Evolutionary conservation across 1,284 basidiomycete species (phyloP).

Genomic region (Pyrrhoderma noxium): DNA sequence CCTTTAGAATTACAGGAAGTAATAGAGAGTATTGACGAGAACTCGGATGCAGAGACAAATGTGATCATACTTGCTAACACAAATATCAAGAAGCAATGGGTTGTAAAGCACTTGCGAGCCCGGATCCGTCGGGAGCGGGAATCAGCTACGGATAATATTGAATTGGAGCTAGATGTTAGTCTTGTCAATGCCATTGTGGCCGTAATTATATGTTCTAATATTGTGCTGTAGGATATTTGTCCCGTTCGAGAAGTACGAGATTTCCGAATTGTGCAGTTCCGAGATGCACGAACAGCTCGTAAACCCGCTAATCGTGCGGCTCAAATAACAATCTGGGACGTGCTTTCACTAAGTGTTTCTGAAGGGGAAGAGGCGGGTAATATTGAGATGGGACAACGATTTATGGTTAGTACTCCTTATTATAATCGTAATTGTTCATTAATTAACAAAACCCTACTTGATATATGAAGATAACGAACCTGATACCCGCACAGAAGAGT

Average conservation of each 20-base stretch:
- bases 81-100: conserved; percentile 4
- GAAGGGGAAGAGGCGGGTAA: conserved; percentile 46
- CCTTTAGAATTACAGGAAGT: too few relatives aligned
- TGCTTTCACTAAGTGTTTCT: conserved; percentile 41
- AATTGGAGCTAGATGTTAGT: conserved; percentile 61
- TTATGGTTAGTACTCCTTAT: conserved; percentile 44
- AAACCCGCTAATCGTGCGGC: conserved; percentile 51
- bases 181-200: not conserved
- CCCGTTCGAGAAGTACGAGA: conserved; percentile 74
- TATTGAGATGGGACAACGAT: conserved; percentile 63
- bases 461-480: conserved; percentile 58
- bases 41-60: too few relatives aligned
- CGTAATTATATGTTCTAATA: too few relatives aligned
- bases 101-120: conserved; percentile 50
- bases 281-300: conserved; percentile 56
- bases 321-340: conserved; percentile 84
- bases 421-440: not conserved
- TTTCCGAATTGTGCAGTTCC: conserved; percentile 73
- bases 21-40: too few relatives aligned
- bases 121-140: conserved; percentile 46
- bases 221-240: conserved; percentile 46
- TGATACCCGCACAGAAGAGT: conserved; percentile 50
- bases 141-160: conserved; percentile 50
- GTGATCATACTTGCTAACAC: too few relatives aligned
- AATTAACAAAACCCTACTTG: conserved; percentile 1